phyloP scores from a whole-genome alignment of 1,284 basidiomycete species.

The Entoloma clypeatum region DNA sequence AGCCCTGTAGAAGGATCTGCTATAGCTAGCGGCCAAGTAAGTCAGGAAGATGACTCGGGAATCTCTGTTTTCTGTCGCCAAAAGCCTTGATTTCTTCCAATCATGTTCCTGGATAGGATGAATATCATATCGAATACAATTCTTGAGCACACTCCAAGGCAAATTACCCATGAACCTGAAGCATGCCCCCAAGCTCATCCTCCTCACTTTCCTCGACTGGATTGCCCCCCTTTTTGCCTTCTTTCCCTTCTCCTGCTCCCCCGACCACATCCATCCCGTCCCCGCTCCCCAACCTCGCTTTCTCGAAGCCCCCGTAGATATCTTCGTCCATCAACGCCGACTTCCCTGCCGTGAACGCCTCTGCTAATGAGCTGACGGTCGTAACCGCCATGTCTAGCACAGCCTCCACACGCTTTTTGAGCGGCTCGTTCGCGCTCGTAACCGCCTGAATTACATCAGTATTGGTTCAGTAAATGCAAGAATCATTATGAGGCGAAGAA shows the following conservation, averaged over 20 bases:
- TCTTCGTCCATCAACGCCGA: constrained; percentile 34
- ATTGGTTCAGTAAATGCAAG: too few relatives aligned
- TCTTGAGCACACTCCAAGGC: neutral
- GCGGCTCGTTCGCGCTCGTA: constrained; percentile 59
- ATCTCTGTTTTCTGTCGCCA: too few relatives aligned
- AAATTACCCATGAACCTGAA: constrained; percentile 25
- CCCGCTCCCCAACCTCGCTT: constrained; percentile 5
- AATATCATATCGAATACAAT: neutral
- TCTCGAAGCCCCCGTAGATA: constrained; percentile 1
- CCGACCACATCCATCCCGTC: constrained; percentile 1
- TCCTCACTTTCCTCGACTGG: constrained; percentile 14
- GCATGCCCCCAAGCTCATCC: constrained; percentile 17
- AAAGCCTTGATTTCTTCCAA: too few relatives aligned
- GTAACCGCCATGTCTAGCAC: constrained; percentile 89
- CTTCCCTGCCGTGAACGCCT: constrained; percentile 60
- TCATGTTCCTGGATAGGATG: too few relatives aligned
- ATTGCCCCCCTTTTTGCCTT: constrained; percentile 19
- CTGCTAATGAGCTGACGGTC: constrained; percentile 79
- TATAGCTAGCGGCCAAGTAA: too few relatives aligned
- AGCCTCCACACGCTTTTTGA: constrained; percentile 75
- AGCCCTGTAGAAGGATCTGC: too few relatives aligned
- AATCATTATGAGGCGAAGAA: constrained; percentile 1
- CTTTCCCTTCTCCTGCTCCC: constrained; percentile 7
- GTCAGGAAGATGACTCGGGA: too few relatives aligned
- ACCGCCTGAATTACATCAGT: constrained; percentile 64